Conservation (phyloP, 2,329 filamentous ascomycete species). For the Chaetomiaceae sp. region DNA sequence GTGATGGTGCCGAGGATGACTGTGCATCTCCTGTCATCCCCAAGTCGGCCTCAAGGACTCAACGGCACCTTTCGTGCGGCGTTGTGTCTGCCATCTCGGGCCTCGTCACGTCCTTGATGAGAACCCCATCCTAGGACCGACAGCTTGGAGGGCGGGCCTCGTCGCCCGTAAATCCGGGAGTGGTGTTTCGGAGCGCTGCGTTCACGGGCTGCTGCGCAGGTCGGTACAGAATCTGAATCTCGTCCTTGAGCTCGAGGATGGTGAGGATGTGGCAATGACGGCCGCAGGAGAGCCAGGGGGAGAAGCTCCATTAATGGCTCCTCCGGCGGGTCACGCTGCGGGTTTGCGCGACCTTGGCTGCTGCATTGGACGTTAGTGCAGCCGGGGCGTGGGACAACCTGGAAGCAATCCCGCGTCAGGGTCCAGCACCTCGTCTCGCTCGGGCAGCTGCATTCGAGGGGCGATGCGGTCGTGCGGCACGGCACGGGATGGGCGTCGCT, state of each 20-base stretch:
- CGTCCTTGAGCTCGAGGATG: background rate
- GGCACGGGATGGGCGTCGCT: too few species aligned
- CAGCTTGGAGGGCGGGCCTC: background rate
- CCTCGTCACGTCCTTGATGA: too few species aligned
- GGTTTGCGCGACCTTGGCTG: background rate
- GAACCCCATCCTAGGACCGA: background rate
- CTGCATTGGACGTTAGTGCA: background rate
- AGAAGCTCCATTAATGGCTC: background rate
- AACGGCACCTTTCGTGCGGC: too few species aligned
- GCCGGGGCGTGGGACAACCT: background rate
- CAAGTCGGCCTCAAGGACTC: background rate
- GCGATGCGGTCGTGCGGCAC: background rate
- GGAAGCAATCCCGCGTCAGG: background rate
- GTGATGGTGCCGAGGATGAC: background rate
- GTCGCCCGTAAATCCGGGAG: background rate
- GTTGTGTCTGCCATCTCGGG: too few species aligned
- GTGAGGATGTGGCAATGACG: constrained; percentile 10
- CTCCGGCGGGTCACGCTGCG: background rate
- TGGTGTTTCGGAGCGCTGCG: background rate
- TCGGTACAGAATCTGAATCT: background rate
- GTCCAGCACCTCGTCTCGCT: background rate
- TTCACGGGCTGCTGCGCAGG: background rate
- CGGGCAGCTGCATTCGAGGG: background rate
- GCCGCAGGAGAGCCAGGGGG: constrained; percentile 3
- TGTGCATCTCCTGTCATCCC: background rate